Conservation (phyloP, 352 stramenopile genomes). For the Phytophthora ramorum region DNA sequence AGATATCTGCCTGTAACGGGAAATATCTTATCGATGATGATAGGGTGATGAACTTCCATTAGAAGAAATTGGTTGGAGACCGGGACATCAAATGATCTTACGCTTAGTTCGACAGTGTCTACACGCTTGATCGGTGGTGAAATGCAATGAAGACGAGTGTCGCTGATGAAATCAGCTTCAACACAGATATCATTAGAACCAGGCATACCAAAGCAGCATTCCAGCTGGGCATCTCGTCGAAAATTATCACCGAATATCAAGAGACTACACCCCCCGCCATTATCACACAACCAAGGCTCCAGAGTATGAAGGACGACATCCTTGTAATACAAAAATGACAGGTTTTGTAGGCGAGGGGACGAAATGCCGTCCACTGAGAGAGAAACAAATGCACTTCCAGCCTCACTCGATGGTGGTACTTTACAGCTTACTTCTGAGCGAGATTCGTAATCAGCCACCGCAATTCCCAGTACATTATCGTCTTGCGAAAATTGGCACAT, state of each 20-base stretch:
- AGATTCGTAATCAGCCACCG: slow-evolving; percentile 29
- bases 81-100: slow-evolving; percentile 25
- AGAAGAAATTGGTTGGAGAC: slow-evolving; percentile 13
- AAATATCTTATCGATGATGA: slow-evolving; percentile 33
- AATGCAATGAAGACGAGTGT: slow-evolving; percentile 39
- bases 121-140: slow-evolving; percentile 30
- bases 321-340: slow-evolving; percentile 46
- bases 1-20: slow-evolving; percentile 36
- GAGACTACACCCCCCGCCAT: slow-evolving; percentile 38
- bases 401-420: slow-evolving; percentile 15
- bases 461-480: neutral
- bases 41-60: slow-evolving; percentile 39
- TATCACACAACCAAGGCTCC: slow-evolving; percentile 56
- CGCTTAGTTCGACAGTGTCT: slow-evolving; percentile 22
- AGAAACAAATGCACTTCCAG: slow-evolving; percentile 26
- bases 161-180: slow-evolving; percentile 39
- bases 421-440: slow-evolving; percentile 27
- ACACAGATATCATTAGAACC: slow-evolving; percentile 19
- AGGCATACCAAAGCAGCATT: slow-evolving; percentile 61
- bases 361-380: slow-evolving; percentile 42
- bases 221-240: slow-evolving; percentile 33
- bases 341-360: slow-evolving; percentile 15
- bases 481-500: slow-evolving; percentile 41
- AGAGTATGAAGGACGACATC: slow-evolving; percentile 45
- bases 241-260: slow-evolving; percentile 44